Evolutionary conservation across 2,329 filamentous ascomycete genomes (phyloP).

Genomic region (Cryphonectria radicalis): DNA sequence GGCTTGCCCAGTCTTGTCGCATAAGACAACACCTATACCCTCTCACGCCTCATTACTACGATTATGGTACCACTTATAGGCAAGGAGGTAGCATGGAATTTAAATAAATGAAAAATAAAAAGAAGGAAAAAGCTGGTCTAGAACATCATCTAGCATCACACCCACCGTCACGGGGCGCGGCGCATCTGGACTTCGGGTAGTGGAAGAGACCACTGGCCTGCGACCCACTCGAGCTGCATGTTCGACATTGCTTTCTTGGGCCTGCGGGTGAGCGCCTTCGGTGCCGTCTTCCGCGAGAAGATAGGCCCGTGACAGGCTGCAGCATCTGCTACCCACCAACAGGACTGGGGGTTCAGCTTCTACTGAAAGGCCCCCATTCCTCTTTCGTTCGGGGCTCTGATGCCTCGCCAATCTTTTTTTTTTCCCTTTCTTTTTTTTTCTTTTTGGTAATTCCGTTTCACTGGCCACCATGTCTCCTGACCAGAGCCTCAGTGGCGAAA

Average conservation of each 20-base stretch:
- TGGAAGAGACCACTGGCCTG: background rate
- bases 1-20: background rate
- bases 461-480: background rate
- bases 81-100: background rate
- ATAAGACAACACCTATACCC: background rate
- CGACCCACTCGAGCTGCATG: slow-evolving; percentile 7
- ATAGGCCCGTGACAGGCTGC: slow-evolving; percentile 11
- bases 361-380: background rate
- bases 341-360: background rate
- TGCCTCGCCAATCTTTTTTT: background rate
- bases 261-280: slow-evolving; percentile 7
- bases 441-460: too few relatives aligned
- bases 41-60: background rate
- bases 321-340: background rate
- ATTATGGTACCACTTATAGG: background rate
- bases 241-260: background rate
- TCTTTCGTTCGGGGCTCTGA: background rate
- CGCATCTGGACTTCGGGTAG: background rate
- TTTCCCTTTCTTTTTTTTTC: background rate
- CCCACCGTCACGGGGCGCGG: background rate
- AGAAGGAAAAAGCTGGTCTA: background rate
- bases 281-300: slow-evolving; percentile 9
- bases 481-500: background rate
- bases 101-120: background rate
- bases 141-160: background rate